phyloP scores from a whole-genome alignment of 768 basidiomycete species.

The Gloeopeniophorella convolvens region DNA sequence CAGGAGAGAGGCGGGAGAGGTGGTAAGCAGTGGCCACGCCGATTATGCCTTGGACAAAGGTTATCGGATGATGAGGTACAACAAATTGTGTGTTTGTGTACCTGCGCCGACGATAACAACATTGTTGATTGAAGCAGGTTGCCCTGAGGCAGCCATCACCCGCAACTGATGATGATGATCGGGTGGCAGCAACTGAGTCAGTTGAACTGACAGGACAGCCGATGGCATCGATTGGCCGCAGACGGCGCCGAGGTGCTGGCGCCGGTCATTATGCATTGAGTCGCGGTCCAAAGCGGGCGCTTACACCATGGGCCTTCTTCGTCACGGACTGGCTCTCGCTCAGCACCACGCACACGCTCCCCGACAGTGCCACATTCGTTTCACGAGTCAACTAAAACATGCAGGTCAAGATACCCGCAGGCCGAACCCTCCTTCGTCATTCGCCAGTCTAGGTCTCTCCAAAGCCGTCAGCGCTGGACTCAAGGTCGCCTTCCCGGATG shows the following conservation, averaged over 20 bases:
- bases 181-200: too few species aligned
- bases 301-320: not conserved
- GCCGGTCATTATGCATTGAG: too few species aligned
- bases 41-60: slow-evolving; percentile 31
- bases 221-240: too few species aligned
- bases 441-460: slow-evolving; percentile 49
- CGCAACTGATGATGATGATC: too few species aligned
- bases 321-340: not conserved
- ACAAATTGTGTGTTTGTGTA: not conserved
- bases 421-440: slow-evolving; percentile 24
- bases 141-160: not conserved
- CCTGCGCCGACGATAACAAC: slow-evolving; percentile 40
- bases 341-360: not conserved
- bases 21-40: slow-evolving; percentile 41
- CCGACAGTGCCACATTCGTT: not conserved
- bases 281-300: not conserved
- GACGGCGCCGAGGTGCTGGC: too few species aligned
- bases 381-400: not conserved
- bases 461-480: slow-evolving; percentile 43
- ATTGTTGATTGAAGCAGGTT: not conserved
- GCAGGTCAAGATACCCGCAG: not conserved
- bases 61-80: not conserved
- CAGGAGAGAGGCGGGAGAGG: slow-evolving; percentile 26
- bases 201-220: too few species aligned
- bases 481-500: slow-evolving; percentile 52